These are phyloP conservation scores for Vishniacozyma victoriae DNA, from an alignment of 768 basidiomycete species.

Conservation along the genomic window DNA sequence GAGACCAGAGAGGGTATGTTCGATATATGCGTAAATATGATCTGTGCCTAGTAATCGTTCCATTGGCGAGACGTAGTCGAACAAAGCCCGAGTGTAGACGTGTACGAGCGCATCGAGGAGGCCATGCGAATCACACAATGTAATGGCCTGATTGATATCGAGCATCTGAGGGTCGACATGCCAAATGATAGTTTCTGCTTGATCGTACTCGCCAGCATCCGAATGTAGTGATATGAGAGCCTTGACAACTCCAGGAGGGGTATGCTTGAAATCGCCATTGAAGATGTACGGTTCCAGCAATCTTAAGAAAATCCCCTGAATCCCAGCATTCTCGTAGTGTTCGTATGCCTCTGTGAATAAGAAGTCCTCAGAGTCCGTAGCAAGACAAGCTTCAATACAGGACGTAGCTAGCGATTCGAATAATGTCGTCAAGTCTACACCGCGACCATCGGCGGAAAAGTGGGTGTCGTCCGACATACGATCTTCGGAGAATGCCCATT, in stretches of 20 bases:
- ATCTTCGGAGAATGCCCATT: conserved; percentile 90
- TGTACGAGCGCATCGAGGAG: conserved; percentile 93
- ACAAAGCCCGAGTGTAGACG: conserved; percentile 80
- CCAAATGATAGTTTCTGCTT: conserved; percentile 87
- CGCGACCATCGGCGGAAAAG: conserved; percentile 69
- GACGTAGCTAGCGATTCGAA: conserved; percentile 74
- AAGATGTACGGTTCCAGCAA: conserved; percentile 79
- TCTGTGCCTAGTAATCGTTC: conserved; percentile 84
- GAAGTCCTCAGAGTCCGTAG: conserved; percentile 74
- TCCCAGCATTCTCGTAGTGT: conserved; percentile 75
- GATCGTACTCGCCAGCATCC: conserved; percentile 61
- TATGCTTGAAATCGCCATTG: conserved; percentile 60
- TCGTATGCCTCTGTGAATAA: conserved; percentile 92
- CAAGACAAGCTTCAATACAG: conserved; percentile 60
- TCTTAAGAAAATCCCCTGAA: conserved; percentile 72
- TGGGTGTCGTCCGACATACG: conserved; percentile 88
- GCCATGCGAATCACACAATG: conserved; percentile 70
- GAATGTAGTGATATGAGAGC: conserved; percentile 72
- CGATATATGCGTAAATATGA: conserved; percentile 85
- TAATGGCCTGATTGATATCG: conserved; percentile 88
- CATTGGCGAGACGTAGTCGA: conserved; percentile 81
- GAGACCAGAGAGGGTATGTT: conserved; percentile 70
- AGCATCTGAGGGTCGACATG: conserved; percentile 85
- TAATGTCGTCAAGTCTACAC: conserved; percentile 82
- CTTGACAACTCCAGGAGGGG: conserved; percentile 86